Percentiles rank a stretch among this genome's conserved stretches.
Evolutionary conservation across 2,329 filamentous ascomycete genomes (phyloP).

Genomic region (Akanthomyces uredinophilus): DNA sequence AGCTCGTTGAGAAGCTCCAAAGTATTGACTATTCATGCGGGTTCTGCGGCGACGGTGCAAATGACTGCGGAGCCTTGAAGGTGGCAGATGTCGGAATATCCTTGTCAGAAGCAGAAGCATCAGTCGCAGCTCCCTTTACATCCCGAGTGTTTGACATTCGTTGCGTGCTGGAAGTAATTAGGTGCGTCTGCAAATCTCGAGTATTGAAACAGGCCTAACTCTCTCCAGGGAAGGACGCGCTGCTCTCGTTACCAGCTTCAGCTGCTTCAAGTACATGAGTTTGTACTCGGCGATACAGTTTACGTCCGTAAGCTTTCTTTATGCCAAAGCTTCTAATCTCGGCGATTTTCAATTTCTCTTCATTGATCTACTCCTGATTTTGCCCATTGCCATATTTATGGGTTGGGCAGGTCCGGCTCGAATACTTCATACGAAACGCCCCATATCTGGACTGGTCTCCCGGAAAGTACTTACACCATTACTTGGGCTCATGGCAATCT

Average conservation of each 20-base stretch:
- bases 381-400: conserved; percentile 98
- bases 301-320: conserved; percentile 92
- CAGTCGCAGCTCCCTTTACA: conserved; percentile 96
- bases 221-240: conserved; percentile 73
- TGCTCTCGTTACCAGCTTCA: conserved; percentile 95
- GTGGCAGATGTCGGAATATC: conserved; percentile 97
- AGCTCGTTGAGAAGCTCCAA: conserved; percentile 94
- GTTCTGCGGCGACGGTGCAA: conserved; percentile 96
- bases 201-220: conserved; percentile 19
- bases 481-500: conserved; percentile 80
- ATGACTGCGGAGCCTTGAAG: conserved; percentile 94
- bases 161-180: conserved; percentile 88
- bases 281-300: conserved; percentile 99
- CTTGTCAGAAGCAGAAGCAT: conserved; percentile 93
- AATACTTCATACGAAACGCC: conserved; percentile 73
- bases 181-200: conserved; percentile 39
- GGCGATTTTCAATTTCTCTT: conserved; percentile 98
- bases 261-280: conserved; percentile 99
- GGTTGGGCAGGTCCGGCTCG: conserved; percentile 88
- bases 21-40: conserved; percentile 92
- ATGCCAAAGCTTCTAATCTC: conserved; percentile 86
- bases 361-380: conserved; percentile 86
- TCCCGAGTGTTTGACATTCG: conserved; percentile 93
- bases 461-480: conserved; percentile 87
- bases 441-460: conserved; percentile 86